Conservation (phyloP, 495 filamentous ascomycete genomes). For the Echria macrotheca region DNA sequence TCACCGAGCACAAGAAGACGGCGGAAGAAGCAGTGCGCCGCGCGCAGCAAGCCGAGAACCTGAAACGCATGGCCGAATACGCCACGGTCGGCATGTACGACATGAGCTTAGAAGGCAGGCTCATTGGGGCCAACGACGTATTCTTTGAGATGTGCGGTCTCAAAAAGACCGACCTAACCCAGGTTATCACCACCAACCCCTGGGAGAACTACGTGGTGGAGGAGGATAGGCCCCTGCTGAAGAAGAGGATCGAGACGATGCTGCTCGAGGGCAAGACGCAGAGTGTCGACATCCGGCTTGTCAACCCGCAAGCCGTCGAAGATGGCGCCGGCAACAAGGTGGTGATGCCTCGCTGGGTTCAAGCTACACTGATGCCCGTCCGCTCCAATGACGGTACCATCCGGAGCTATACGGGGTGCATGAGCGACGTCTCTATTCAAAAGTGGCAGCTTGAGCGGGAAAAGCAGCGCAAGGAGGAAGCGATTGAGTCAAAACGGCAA, state of each 20-base stretch:
- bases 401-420: conserved; percentile 32
- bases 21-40: conserved; percentile 39
- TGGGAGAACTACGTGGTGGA: conserved; percentile 32
- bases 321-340: conserved; percentile 27
- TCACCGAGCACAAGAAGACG: conserved; percentile 37
- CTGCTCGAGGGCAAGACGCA: conserved; percentile 24
- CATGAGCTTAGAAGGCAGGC: conserved; percentile 37
- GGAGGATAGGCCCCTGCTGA: conserved; percentile 24
- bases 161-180: conserved; percentile 26
- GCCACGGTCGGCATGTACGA: conserved; percentile 46
- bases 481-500: conserved; percentile 38
- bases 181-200: conserved; percentile 25
- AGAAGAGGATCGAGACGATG: conserved; percentile 24
- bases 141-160: conserved; percentile 43
- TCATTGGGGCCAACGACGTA: conserved; percentile 39
- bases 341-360: conserved; percentile 27
- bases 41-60: conserved; percentile 42
- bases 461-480: conserved; percentile 38
- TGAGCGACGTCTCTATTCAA: conserved; percentile 36
- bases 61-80: conserved; percentile 44
- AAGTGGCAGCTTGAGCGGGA: conserved; percentile 35
- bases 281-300: conserved; percentile 32
- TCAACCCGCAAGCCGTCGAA: conserved; percentile 26
- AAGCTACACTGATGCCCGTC: conserved; percentile 35
- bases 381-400: conserved; percentile 24